A percentile compares a stretch with the other conserved stretches of the same genome.
phyloP scores from a whole-genome alignment of 257 asterid genomes.

The Dorcoceras hygrometricum region DNA sequence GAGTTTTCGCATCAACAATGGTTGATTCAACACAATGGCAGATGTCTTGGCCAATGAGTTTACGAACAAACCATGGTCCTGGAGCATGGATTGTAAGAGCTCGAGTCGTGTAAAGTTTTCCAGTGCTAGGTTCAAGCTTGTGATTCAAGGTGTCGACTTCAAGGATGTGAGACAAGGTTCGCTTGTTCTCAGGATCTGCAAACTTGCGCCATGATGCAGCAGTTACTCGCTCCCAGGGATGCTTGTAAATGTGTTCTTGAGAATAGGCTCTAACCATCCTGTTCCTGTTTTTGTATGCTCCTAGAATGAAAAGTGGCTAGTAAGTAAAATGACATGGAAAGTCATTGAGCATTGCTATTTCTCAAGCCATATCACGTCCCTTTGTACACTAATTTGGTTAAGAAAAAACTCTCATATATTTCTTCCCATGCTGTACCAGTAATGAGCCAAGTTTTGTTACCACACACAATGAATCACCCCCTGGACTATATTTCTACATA shows the following conservation, averaged over 20 bases:
- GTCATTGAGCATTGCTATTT: background rate
- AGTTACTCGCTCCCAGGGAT: conserved; percentile 96
- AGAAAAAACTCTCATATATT: background rate
- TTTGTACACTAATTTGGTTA: background rate
- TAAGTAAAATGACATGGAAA: background rate
- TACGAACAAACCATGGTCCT: conserved; percentile 94
- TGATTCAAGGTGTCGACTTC: conserved; percentile 86
- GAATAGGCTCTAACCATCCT: conserved; percentile 88
- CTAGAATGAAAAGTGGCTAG: conserved; percentile 6
- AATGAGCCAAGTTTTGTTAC: background rate
- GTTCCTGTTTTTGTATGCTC: conserved; percentile 3
- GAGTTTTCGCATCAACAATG: conserved; percentile 65
- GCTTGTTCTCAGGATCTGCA: conserved; percentile 88
- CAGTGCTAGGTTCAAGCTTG: conserved; percentile 60
- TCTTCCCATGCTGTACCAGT: background rate
- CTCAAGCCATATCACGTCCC: background rate
- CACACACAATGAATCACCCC: background rate
- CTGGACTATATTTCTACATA: background rate
- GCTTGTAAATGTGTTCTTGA: conserved; percentile 90
- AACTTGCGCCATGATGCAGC: conserved; percentile 97
- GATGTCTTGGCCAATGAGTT: conserved; percentile 76
- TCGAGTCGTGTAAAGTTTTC: conserved; percentile 80
- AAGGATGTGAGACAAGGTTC: conserved; percentile 73
- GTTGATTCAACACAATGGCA: conserved; percentile 96
- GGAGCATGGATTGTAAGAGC: conserved; percentile 88